Conservation (phyloP, 1,284 basidiomycete species). For the Cutaneotrichosporon sp. region DNA sequence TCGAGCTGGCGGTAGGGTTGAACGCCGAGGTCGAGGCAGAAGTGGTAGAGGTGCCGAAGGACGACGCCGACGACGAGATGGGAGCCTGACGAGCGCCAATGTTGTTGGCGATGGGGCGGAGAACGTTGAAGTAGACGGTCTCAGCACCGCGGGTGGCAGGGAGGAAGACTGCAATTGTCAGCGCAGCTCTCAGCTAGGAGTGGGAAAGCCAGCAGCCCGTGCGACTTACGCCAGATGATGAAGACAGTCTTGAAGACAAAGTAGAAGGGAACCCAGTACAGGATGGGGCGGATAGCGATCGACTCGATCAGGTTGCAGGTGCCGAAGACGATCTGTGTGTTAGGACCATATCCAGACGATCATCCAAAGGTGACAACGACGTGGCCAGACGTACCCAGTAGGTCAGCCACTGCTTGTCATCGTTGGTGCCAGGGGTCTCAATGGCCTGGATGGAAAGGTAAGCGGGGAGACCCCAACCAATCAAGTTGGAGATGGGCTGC, state of each 20-base stretch:
- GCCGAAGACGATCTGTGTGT: conserved; percentile 44
- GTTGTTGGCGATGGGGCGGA: conserved; percentile 64
- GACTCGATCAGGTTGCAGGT: conserved; percentile 48
- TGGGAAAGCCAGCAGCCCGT: too few species aligned
- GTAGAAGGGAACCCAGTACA: conserved; percentile 58
- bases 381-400: conserved; percentile 41
- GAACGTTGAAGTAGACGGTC: conserved; percentile 59
- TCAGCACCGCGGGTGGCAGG: conserved; percentile 62
- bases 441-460: conserved; percentile 50
- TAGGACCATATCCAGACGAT: neutral
- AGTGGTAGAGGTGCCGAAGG: neutral
- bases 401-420: conserved; percentile 52
- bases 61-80: neutral
- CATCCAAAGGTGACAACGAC: neutral
- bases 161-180: conserved; percentile 43
- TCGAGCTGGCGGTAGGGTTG: conserved; percentile 2
- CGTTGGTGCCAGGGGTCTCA: conserved; percentile 47
- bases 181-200: neutral
- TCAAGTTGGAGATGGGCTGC: conserved; percentile 45
- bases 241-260: conserved; percentile 83
- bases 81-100: conserved; percentile 2
- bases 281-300: conserved; percentile 42
- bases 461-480: conserved; percentile 51
- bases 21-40: neutral
- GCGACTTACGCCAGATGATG: conserved; percentile 62